A percentile compares a stretch with the other conserved stretches of the same genome.
Conservation (phyloP, 176 grass and related monocot species). For the Microstegium vimineum region DNA sequence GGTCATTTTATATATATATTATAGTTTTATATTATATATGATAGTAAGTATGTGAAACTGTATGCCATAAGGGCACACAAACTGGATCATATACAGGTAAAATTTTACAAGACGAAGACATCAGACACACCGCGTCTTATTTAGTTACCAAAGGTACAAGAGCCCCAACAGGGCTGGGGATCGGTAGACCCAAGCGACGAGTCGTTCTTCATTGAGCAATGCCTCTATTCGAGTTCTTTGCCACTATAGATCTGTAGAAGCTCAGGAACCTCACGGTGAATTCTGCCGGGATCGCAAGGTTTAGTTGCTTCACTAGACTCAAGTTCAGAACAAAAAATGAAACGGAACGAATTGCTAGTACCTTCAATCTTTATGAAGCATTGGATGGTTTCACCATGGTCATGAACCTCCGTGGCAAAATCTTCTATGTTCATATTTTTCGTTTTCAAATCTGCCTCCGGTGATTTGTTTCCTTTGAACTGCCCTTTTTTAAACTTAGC, state of each 20-base stretch:
- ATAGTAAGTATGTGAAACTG: not conserved
- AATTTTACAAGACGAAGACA: constrained; percentile 3
- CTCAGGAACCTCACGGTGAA: constrained; percentile 74
- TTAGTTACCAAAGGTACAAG: not conserved
- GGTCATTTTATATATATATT: not conserved
- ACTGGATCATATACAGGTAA: not conserved
- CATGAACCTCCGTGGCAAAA: constrained; percentile 8
- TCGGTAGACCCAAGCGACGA: not conserved
- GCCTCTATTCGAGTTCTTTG: constrained; percentile 32
- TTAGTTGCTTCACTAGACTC: not conserved
- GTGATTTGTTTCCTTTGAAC: constrained; percentile 12
- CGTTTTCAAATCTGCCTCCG: not conserved
- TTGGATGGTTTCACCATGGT: constrained; percentile 33
- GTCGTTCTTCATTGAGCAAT: not conserved
- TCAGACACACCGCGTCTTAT: constrained; percentile 10
- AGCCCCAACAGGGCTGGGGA: not conserved
- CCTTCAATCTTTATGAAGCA: constrained; percentile 73
- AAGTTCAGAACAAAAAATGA: not conserved
- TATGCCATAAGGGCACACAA: not conserved
- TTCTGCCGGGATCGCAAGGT: constrained; percentile 38
- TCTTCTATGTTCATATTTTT: constrained; percentile 33
- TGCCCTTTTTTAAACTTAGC: not conserved
- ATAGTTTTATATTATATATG: too few relatives aligned
- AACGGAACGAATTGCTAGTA: not conserved
- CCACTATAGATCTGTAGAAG: constrained; percentile 45